Percentiles rank a stretch among this genome's conserved stretches.
phyloP scores from a whole-genome alignment of 1,284 basidiomycete species.

The Ceratobasidium sp. region DNA sequence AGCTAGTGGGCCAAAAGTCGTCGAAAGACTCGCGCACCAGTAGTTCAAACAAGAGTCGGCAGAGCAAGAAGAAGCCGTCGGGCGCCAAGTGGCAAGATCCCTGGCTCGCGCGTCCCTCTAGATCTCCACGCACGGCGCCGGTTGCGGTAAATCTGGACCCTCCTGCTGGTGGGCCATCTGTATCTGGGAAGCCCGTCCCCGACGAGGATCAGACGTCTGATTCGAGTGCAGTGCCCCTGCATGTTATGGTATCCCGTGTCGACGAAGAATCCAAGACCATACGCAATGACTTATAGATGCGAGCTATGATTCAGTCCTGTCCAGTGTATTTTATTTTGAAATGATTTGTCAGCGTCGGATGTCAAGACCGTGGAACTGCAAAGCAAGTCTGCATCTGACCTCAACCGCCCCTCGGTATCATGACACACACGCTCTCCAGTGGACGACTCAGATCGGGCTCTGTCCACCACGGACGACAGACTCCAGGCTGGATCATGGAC shows the following conservation, averaged over 20 bases:
- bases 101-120: constrained; percentile 23
- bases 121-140: constrained; percentile 9
- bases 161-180: background rate
- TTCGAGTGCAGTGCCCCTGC: constrained; percentile 12
- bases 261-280: constrained; percentile 18
- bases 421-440: constrained; percentile 21
- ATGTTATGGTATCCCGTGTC: background rate
- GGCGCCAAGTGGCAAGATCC: constrained; percentile 30
- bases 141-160: constrained; percentile 13
- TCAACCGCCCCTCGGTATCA: constrained; percentile 16
- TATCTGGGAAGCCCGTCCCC: background rate
- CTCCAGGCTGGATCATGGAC: constrained; percentile 39
- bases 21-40: constrained; percentile 10
- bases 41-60: constrained; percentile 14
- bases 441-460: constrained; percentile 23
- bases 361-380: background rate
- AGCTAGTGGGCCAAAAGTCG: constrained; percentile 7
- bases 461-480: constrained; percentile 9
- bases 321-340: constrained; percentile 23
- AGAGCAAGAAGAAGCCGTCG: constrained; percentile 12
- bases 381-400: background rate
- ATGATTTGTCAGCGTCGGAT: constrained; percentile 20
- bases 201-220: constrained; percentile 24
- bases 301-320: background rate
- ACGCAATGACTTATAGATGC: constrained; percentile 5